These are phyloP conservation scores for Chiua virens DNA, from an alignment of 768 basidiomycete genomes.

Conservation along the genomic window DNA sequence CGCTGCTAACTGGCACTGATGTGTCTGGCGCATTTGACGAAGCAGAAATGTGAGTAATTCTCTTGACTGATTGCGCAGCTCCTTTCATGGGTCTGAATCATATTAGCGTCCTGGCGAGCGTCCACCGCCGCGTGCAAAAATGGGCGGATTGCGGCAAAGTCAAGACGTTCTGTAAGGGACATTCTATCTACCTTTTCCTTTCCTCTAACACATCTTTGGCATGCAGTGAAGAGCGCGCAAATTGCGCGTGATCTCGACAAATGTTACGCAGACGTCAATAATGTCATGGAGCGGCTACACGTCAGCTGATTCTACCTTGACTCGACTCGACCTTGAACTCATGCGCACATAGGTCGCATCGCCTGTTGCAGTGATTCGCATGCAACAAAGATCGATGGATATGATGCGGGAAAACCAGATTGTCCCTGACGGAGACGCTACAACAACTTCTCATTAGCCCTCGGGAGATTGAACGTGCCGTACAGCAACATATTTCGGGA, in stretches of 20 bases:
- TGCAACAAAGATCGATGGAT: slow-evolving; percentile 30
- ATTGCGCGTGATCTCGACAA: slow-evolving; percentile 47
- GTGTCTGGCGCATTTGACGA: slow-evolving; percentile 42
- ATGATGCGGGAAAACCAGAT: slow-evolving; percentile 30
- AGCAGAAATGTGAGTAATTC: slow-evolving; percentile 39
- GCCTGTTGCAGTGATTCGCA: slow-evolving; percentile 25
- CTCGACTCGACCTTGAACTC: background rate
- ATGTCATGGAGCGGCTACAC: slow-evolving; percentile 43
- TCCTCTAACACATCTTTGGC: slow-evolving; percentile 2
- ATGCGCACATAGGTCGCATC: slow-evolving; percentile 18
- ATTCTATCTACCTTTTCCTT: background rate
- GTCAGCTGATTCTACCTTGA: slow-evolving; percentile 26
- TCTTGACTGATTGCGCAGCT: background rate
- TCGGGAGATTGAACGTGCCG: slow-evolving; percentile 37
- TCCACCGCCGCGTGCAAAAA: slow-evolving; percentile 38
- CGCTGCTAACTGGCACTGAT: slow-evolving; percentile 40
- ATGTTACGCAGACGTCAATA: slow-evolving; percentile 43
- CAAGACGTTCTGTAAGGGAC: slow-evolving; percentile 38
- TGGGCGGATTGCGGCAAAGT: slow-evolving; percentile 42
- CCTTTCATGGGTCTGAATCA: background rate
- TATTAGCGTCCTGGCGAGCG: slow-evolving; percentile 41
- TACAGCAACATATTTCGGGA: slow-evolving; percentile 41
- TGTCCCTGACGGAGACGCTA: slow-evolving; percentile 39
- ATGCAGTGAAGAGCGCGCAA: slow-evolving; percentile 44
- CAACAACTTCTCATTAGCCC: slow-evolving; percentile 39